These are phyloP conservation scores for Suillus lakei DNA, from an alignment of 768 basidiomycete species.

Conservation along the genomic window DNA sequence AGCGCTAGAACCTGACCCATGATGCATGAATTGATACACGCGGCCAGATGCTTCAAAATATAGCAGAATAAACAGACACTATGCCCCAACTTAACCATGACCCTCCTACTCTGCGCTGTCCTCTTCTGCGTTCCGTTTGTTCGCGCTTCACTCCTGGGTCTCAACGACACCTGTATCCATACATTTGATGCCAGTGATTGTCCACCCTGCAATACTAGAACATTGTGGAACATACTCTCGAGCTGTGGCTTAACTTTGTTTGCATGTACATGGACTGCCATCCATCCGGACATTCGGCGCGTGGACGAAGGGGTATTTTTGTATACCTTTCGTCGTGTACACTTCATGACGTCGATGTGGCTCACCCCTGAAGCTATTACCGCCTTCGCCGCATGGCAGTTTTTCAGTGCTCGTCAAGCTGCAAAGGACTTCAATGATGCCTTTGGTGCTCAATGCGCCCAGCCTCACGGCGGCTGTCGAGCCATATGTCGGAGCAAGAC, in stretches of 20 bases:
- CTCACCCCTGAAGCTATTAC: not conserved
- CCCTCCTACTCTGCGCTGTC: not conserved
- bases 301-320: too few relatives aligned
- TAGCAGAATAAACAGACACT: not conserved
- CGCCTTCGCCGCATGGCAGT: not conserved
- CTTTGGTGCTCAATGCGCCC: too few relatives aligned
- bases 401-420: not conserved
- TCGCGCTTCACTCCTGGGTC: not conserved
- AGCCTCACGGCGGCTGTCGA: too few relatives aligned
- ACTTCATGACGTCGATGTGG: fast-evolving
- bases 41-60: too few relatives aligned
- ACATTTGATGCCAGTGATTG: not conserved
- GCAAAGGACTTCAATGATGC: not conserved
- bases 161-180: not conserved
- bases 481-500: too few relatives aligned
- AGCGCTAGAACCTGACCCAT: too few relatives aligned
- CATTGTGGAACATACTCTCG: not conserved
- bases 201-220: not conserved
- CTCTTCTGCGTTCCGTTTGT: constrained; percentile 38
- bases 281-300: not conserved
- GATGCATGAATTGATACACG: too few relatives aligned
- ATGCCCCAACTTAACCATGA: not conserved
- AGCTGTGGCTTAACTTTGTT: not conserved
- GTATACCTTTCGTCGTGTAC: not conserved
- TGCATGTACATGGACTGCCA: not conserved